A percentile compares a stretch with the other conserved stretches of the same genome.
These are phyloP conservation scores for Neurospora sp. DNA, from an alignment of 2,329 filamentous ascomycete species.

Conservation along the genomic window DNA sequence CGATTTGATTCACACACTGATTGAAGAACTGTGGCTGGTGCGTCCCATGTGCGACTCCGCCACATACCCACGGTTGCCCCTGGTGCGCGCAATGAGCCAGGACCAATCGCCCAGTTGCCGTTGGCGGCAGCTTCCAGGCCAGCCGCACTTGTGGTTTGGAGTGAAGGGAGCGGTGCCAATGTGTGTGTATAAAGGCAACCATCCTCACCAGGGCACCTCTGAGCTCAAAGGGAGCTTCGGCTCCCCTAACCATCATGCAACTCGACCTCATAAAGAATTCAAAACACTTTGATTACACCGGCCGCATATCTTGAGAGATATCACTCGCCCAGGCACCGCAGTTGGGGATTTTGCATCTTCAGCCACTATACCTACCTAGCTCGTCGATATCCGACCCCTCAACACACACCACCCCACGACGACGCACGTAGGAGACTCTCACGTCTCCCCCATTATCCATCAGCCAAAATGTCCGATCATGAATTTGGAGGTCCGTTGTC, in stretches of 20 bases:
- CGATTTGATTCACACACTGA: neutral
- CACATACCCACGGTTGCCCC: neutral
- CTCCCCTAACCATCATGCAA: slow-evolving; percentile 11
- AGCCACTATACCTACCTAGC: neutral
- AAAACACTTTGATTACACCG: neutral
- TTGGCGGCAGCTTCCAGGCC: neutral
- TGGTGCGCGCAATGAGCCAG: neutral
- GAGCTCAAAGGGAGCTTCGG: slow-evolving; percentile 10
- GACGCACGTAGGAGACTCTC: slow-evolving; percentile 1
- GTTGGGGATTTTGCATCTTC: neutral
- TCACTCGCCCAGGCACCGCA: neutral
- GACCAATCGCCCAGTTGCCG: neutral
- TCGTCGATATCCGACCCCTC: neutral
- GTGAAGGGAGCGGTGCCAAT: neutral
- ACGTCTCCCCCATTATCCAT: neutral
- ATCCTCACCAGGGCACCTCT: slow-evolving; percentile 12
- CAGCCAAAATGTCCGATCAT: slow-evolving; percentile 51
- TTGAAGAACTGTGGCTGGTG: neutral
- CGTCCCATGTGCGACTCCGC: neutral
- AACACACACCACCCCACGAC: neutral
- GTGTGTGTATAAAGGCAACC: slow-evolving; percentile 14
- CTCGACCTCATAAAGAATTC: slow-evolving; percentile 5
- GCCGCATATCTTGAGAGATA: neutral
- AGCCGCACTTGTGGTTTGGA: neutral
- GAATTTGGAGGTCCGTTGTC: slow-evolving; percentile 49